Percentiles rank a stretch among this genome's conserved stretches.
Evolutionary conservation across 257 asterid species (phyloP).

Genomic region (Solanum chaucha): DNA sequence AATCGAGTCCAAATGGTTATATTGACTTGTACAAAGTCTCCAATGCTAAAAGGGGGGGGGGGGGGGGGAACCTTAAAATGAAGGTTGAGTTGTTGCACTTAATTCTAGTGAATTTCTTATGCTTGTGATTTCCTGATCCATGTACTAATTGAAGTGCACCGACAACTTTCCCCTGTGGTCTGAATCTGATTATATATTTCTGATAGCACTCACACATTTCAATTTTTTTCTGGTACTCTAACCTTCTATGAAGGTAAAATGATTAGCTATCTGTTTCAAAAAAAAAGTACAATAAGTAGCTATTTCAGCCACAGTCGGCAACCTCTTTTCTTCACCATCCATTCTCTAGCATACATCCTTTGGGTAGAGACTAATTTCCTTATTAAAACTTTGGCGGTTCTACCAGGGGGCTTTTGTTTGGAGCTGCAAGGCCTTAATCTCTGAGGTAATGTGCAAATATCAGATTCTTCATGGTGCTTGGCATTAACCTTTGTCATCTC

Average conservation of each 20-base stretch:
- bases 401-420: constrained; percentile 90
- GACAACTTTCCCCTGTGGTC: background rate
- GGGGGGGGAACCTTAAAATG: background rate
- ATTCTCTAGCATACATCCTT: background rate
- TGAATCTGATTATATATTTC: background rate
- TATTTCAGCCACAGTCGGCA: background rate
- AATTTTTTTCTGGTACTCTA: background rate
- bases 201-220: background rate
- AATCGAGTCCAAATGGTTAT: background rate
- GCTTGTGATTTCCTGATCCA: background rate
- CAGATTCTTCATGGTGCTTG: background rate
- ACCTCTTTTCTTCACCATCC: background rate
- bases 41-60: background rate
- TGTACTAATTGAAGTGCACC: background rate
- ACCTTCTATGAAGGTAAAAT: background rate
- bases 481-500: background rate
- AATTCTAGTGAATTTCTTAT: background rate
- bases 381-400: background rate
- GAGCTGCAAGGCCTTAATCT: constrained; percentile 89
- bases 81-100: background rate
- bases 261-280: background rate
- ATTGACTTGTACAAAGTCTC: background rate
- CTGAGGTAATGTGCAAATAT: constrained; percentile 54
- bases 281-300: background rate
- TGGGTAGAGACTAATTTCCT: background rate